phyloP scores from a whole-genome alignment of 139 green algal species.

The Axilococcus clingmanii region DNA sequence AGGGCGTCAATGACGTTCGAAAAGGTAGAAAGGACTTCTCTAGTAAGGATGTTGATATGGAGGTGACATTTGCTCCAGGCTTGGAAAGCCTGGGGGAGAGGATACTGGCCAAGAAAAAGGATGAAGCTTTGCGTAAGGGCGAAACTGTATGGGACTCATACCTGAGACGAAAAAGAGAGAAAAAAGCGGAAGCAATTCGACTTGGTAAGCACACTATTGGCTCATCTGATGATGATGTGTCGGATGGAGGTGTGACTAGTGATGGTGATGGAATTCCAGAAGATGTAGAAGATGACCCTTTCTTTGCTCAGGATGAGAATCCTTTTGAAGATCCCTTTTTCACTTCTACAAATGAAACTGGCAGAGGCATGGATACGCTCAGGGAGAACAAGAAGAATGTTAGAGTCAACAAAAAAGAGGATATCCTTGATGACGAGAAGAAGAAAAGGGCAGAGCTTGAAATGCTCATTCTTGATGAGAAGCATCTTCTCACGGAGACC shows the following conservation, averaged over 20 bases:
- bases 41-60: slow-evolving; percentile 20
- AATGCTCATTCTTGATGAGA: slow-evolving; percentile 89
- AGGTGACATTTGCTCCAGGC: slow-evolving; percentile 60
- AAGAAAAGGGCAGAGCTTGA: slow-evolving; percentile 73
- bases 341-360: slow-evolving; percentile 7
- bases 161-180: slow-evolving; percentile 51
- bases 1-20: background rate
- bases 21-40: slow-evolving; percentile 53
- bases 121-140: slow-evolving; percentile 26
- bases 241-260: slow-evolving; percentile 16
- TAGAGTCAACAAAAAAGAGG: slow-evolving; percentile 10
- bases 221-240: slow-evolving; percentile 28
- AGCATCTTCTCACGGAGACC: slow-evolving; percentile 25
- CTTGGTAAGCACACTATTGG: slow-evolving; percentile 15
- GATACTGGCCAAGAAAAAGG: slow-evolving; percentile 53
- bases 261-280: slow-evolving; percentile 9
- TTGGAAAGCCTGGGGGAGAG: slow-evolving; percentile 65
- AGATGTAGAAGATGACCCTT: slow-evolving; percentile 24
- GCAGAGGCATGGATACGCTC: background rate
- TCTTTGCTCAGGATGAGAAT: slow-evolving; percentile 42
- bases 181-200: slow-evolving; percentile 41
- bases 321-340: slow-evolving; percentile 84
- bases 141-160: slow-evolving; percentile 84
- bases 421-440: slow-evolving; percentile 8
- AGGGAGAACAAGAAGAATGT: slow-evolving; percentile 8